Conservation (phyloP, 345 rosid species). For the Populus nigra region DNA sequence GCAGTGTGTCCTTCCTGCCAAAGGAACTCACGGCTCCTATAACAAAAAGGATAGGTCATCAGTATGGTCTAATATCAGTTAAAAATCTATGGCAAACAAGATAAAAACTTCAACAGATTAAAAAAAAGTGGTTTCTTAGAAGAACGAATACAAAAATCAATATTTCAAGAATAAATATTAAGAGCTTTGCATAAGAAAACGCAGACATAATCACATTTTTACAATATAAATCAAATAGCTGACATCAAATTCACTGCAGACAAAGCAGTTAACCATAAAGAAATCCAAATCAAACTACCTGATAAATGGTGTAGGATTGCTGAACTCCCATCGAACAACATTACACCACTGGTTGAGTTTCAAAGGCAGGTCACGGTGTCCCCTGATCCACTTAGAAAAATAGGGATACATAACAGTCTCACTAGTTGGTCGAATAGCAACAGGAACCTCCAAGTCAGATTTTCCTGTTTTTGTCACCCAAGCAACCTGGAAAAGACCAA, state of each 20-base stretch:
- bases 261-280: background rate
- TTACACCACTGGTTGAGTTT: conserved; percentile 99
- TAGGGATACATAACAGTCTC: conserved; percentile 99
- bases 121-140: background rate
- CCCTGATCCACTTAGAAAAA: conserved; percentile 96
- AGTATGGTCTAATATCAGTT: background rate
- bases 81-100: background rate
- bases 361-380: conserved; percentile 95
- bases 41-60: background rate
- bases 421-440: conserved; percentile 97
- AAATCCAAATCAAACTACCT: conserved; percentile 42
- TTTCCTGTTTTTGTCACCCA: conserved; percentile 96
- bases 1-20: conserved; percentile 99
- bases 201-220: background rate
- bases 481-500: conserved; percentile 63
- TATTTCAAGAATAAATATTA: background rate
- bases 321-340: conserved; percentile 99
- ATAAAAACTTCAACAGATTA: background rate
- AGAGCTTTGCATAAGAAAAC: background rate
- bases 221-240: background rate
- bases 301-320: conserved; percentile 99
- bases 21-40: conserved; percentile 95
- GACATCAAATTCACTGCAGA: background rate
- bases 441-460: conserved; percentile 82
- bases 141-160: background rate